Evolutionary conservation across 345 rosid genomes (phyloP).

Genomic region (Psidium guajava): DNA sequence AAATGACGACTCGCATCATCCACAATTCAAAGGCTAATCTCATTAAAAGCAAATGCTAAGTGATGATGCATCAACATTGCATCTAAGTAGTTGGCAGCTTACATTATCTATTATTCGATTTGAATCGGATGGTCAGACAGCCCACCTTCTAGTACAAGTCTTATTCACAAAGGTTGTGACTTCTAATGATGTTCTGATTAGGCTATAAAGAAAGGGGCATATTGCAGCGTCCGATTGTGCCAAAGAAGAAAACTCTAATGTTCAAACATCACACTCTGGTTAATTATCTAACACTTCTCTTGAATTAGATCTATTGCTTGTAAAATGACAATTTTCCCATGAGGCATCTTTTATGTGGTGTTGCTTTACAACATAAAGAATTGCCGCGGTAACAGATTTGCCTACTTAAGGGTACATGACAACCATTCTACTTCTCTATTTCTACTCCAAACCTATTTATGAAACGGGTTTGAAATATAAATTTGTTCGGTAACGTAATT

Average conservation of each 20-base stretch:
- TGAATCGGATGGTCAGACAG: neutral
- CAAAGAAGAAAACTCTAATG: neutral
- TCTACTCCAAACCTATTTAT: no score
- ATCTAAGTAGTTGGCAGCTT: neutral
- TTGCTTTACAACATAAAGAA: neutral
- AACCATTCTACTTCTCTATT: no score
- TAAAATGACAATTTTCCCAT: neutral
- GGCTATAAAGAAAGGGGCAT: neutral
- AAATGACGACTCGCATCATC: constrained; percentile 19
- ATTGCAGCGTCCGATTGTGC: neutral
- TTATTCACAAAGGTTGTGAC: neutral
- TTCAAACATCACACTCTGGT: neutral
- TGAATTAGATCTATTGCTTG: neutral
- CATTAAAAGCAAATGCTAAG: neutral
- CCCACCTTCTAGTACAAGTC: neutral
- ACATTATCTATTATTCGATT: neutral
- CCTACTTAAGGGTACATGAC: no score
- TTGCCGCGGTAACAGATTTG: neutral
- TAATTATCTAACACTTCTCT: neutral
- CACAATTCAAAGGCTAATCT: neutral
- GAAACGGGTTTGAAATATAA: no score
- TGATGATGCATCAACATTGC: neutral
- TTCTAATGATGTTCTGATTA: neutral
- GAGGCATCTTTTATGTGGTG: neutral
- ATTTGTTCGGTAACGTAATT: no score